These are phyloP conservation scores for Skeletonema potamos DNA, from an alignment of 108 stramenopile species.

Conservation along the genomic window DNA sequence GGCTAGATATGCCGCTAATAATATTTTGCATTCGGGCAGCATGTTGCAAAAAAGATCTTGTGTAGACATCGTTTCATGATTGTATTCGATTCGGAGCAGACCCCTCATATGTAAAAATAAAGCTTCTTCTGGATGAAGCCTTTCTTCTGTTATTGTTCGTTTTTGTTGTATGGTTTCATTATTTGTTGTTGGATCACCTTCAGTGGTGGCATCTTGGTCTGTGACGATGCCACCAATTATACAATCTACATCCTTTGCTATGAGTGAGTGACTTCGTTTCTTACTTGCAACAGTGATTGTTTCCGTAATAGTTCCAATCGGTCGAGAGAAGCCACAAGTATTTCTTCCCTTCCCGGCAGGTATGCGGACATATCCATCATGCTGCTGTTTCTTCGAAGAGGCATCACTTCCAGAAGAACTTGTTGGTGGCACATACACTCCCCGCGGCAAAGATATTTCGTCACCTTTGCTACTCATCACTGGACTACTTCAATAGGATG, in stretches of 20 bases:
- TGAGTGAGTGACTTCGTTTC: constrained; percentile 6
- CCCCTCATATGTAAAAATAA: constrained; percentile 74
- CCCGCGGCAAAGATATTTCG: neutral
- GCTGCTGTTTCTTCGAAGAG: neutral
- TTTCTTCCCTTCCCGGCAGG: constrained; percentile 55
- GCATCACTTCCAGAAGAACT: neutral
- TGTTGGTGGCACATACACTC: constrained; percentile 1
- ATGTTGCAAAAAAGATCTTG: constrained; percentile 54
- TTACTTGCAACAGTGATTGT: neutral
- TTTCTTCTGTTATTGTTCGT: constrained; percentile 32
- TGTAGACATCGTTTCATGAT: constrained; percentile 13
- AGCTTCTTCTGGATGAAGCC: constrained; percentile 82
- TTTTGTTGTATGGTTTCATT: constrained; percentile 4
- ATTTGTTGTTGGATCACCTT: neutral
- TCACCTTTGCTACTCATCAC: neutral
- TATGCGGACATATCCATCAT: constrained; percentile 45
- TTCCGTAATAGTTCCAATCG: constrained; percentile 7
- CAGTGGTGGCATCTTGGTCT: neutral
- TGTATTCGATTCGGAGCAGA: constrained; percentile 43
- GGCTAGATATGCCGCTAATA: constrained; percentile 59
- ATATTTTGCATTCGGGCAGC: constrained; percentile 53
- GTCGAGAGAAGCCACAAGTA: constrained; percentile 56
- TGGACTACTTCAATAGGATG: neutral
- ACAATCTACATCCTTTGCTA: neutral
- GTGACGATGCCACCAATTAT: neutral